phyloP scores from a whole-genome alignment of 177 flowering plant genomes.

The Tripterygium wilfordii region DNA sequence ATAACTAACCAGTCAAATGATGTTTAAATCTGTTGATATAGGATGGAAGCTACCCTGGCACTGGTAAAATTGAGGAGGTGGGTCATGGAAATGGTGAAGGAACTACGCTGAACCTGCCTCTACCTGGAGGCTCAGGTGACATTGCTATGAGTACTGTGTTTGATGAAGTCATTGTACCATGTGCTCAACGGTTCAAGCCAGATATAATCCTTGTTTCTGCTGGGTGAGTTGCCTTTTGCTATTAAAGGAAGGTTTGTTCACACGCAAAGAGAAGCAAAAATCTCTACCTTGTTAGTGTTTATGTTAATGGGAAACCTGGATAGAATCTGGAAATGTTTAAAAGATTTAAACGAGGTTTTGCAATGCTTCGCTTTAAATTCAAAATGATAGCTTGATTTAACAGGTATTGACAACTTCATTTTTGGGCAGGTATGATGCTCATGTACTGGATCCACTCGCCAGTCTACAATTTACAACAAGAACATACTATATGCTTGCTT shows the following conservation, averaged over 20 bases:
- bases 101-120: slow-evolving; percentile 76
- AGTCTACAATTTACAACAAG: slow-evolving; percentile 77
- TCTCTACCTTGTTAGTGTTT: no score
- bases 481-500: slow-evolving; percentile 87
- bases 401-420: no score
- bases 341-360: no score
- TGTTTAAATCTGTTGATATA: slow-evolving; percentile 17
- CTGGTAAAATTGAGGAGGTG: slow-evolving; percentile 77
- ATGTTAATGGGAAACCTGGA: no score
- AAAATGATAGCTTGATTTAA: no score
- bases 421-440: slow-evolving; percentile 75
- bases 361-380: no score
- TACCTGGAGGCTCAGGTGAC: slow-evolving; percentile 98
- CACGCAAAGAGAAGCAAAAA: no score
- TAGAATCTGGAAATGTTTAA: no score
- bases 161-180: slow-evolving; percentile 82
- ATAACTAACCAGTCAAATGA: no score
- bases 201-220: slow-evolving; percentile 98
- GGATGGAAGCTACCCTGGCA: slow-evolving; percentile 99
- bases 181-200: slow-evolving; percentile 88
- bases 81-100: slow-evolving; percentile 89
- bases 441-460: slow-evolving; percentile 92
- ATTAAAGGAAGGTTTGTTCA: no score
- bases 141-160: slow-evolving; percentile 75
- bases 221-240: slow-evolving; percentile 58